phyloP scores from a whole-genome alignment of 2,329 filamentous ascomycete genomes.

The Metarhizium brunneum region DNA sequence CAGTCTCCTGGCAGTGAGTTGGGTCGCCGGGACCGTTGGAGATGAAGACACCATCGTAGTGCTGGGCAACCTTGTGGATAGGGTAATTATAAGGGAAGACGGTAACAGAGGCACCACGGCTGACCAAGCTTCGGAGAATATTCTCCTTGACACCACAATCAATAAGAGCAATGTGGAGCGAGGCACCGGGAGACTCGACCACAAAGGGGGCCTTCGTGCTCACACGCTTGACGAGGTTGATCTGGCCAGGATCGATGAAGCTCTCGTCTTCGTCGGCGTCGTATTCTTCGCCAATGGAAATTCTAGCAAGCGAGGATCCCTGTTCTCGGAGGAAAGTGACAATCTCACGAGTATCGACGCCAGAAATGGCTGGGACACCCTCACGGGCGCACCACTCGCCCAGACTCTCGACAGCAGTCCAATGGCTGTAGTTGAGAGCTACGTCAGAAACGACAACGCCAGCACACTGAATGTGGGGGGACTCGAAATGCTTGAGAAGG shows the following conservation, averaged over 20 bases:
- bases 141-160: slow-evolving; percentile 99
- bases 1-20: slow-evolving; percentile 89
- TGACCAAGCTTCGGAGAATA: slow-evolving; percentile 89
- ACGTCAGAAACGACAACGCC: slow-evolving; percentile 95
- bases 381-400: slow-evolving; percentile 92
- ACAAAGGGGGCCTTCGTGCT: slow-evolving; percentile 98
- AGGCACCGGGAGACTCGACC: slow-evolving; percentile 72
- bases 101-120: slow-evolving; percentile 83
- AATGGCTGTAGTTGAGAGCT: slow-evolving; percentile 90
- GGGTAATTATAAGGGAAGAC: slow-evolving; percentile 96
- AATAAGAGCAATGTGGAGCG: slow-evolving; percentile 85
- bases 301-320: slow-evolving; percentile 89
- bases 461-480: slow-evolving; percentile 90
- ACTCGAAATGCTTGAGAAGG: slow-evolving; percentile 96
- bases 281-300: slow-evolving; percentile 94
- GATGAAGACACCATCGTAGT: slow-evolving; percentile 98
- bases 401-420: slow-evolving; percentile 94
- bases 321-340: slow-evolving; percentile 94
- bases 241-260: slow-evolving; percentile 88
- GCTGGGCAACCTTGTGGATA: slow-evolving; percentile 94
- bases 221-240: slow-evolving; percentile 92
- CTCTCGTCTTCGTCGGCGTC: slow-evolving; percentile 97
- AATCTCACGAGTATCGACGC: slow-evolving; percentile 93
- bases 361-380: slow-evolving; percentile 90
- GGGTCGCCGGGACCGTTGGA: slow-evolving; percentile 98